Conservation (phyloP, 306 rosid genomes). For the Prunus kanzakura region DNA sequence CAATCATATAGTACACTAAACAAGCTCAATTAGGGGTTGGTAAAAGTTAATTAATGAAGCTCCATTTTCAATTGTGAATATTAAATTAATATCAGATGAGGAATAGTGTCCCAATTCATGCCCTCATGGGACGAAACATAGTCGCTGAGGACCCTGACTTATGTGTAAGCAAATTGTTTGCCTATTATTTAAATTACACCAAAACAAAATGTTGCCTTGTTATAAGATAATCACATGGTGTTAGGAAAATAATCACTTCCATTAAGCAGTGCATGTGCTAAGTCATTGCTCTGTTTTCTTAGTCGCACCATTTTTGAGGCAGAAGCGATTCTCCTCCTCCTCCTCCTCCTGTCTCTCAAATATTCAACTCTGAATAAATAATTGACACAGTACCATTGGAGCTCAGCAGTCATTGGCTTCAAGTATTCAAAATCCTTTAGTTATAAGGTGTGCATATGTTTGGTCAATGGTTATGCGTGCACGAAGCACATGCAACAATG, state of each 20-base stretch:
- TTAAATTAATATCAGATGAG: neutral
- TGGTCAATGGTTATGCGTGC: neutral
- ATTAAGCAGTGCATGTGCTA: conserved; percentile 1
- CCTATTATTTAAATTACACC: neutral
- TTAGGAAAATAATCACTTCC: neutral
- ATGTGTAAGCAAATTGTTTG: neutral
- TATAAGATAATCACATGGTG: conserved; percentile 5
- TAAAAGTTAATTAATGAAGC: neutral
- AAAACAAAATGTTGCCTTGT: neutral
- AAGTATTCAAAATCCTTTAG: neutral
- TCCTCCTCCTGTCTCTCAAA: neutral
- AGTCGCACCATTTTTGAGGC: neutral
- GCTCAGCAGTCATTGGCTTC: neutral
- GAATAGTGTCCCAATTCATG: conserved; percentile 1
- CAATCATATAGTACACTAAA: neutral
- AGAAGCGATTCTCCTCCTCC: neutral
- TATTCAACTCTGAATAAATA: neutral
- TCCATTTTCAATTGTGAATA: neutral
- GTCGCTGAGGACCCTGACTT: neutral
- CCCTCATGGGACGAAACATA: neutral
- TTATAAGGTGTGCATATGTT: neutral
- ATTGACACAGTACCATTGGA: neutral
- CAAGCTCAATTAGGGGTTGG: neutral
- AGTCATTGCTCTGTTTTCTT: neutral
- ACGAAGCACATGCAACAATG: conserved; percentile 2